These are phyloP conservation scores for Sporothrix schenckii DNA, from an alignment of 2,329 filamentous ascomycete genomes.

Conservation along the genomic window DNA sequence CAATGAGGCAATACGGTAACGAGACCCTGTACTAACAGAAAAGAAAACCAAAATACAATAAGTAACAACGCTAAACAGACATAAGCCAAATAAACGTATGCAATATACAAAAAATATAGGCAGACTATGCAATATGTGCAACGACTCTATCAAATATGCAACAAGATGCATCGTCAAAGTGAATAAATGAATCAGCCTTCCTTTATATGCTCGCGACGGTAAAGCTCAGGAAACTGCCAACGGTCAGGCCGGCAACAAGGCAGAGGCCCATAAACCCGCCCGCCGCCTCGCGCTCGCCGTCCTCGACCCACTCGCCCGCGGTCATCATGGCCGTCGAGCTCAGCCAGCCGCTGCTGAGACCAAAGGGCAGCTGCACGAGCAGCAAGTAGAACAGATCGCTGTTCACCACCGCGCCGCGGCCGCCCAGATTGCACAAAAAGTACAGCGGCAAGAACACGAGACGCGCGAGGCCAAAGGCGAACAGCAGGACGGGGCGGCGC, in stretches of 20 bases:
- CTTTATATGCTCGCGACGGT: conserved; percentile 58
- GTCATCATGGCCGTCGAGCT: conserved; percentile 91
- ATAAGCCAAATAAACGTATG: background rate
- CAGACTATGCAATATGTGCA: background rate
- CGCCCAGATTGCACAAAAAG: conserved; percentile 83
- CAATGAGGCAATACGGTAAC: background rate
- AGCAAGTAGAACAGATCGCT: conserved; percentile 89
- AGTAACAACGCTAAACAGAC: conserved; percentile 10
- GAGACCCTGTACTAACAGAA: background rate
- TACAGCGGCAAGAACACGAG: conserved; percentile 80
- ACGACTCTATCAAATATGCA: background rate
- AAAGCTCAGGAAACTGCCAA: conserved; percentile 90
- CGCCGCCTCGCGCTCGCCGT: conserved; percentile 81
- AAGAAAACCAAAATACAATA: background rate
- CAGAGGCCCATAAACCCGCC: conserved; percentile 93
- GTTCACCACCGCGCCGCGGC: conserved; percentile 69
- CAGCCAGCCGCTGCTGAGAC: conserved; percentile 83
- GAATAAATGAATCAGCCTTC: background rate
- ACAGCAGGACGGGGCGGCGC: conserved; percentile 66
- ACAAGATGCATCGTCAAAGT: background rate
- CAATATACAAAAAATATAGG: conserved; percentile 13
- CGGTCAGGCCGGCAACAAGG: conserved; percentile 79
- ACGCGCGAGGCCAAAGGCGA: conserved; percentile 67
- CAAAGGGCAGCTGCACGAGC: conserved; percentile 81
- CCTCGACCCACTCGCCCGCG: conserved; percentile 76